phyloP scores from a whole-genome alignment of 305 asterid genomes.

The Solanum aculeatissimum region DNA sequence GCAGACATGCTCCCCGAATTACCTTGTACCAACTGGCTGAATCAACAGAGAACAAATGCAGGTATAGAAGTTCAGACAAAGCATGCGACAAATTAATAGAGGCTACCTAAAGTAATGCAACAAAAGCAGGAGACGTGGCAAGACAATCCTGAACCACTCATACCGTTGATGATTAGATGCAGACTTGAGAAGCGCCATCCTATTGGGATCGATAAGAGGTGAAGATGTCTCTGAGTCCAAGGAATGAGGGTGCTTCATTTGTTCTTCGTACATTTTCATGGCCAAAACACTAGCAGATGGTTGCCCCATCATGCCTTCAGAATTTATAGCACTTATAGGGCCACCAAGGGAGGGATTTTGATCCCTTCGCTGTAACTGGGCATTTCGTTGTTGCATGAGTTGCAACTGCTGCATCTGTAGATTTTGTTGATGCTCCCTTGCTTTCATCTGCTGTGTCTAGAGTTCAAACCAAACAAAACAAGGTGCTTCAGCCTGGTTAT shows the following conservation, averaged over 20 bases:
- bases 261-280: slow-evolving; percentile 6
- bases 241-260: slow-evolving; percentile 24
- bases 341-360: slow-evolving; percentile 3
- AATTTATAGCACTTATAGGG: not conserved
- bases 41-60: slow-evolving; percentile 17
- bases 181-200: slow-evolving; percentile 92
- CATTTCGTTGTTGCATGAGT: slow-evolving; percentile 3
- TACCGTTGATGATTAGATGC: slow-evolving; percentile 91
- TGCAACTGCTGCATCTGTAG: not conserved
- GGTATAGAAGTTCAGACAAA: not conserved
- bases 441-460: slow-evolving; percentile 85
- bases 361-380: slow-evolving; percentile 3
- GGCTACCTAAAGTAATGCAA: not conserved
- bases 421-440: slow-evolving; percentile 15
- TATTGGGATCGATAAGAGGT: slow-evolving; percentile 72
- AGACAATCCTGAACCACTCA: slow-evolving; percentile 5
- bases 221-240: slow-evolving; percentile 83
- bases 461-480: not conserved
- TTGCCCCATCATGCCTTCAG: slow-evolving; percentile 5
- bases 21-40: slow-evolving; percentile 84
- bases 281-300: slow-evolving; percentile 3
- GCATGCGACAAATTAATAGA: not conserved
- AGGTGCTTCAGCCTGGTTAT: not conserved
- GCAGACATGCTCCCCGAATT: slow-evolving; percentile 78
- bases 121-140: not conserved